Conservation (phyloP, 805 yeast species). For the Wickerhamomyces hampshirensis region DNA sequence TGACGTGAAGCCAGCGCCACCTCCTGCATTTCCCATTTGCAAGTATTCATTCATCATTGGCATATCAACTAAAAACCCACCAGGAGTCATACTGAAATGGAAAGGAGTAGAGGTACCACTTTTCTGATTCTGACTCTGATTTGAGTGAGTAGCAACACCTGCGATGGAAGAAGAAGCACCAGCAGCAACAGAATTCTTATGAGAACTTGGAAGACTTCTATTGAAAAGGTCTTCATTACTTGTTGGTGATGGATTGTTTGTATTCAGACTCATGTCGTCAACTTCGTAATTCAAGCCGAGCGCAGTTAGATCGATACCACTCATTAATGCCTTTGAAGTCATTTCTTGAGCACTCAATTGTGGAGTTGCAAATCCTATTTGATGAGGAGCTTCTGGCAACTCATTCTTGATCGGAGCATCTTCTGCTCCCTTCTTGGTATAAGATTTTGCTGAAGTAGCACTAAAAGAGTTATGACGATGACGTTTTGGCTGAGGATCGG, state of each 20-base stretch:
- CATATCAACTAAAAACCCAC: conserved; percentile 26
- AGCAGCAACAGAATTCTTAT: neutral
- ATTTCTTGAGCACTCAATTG: conserved; percentile 53
- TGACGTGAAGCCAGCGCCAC: conserved; percentile 34
- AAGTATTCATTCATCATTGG: conserved; percentile 35
- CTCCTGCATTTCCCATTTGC: conserved; percentile 35
- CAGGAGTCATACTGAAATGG: conserved; percentile 22
- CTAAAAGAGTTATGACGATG: conserved; percentile 41
- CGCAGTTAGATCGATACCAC: conserved; percentile 34
- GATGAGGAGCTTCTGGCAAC: conserved; percentile 49
- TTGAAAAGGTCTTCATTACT: neutral
- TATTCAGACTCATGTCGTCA: conserved; percentile 18
- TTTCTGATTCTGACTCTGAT: neutral
- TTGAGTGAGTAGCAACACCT: too few relatives aligned
- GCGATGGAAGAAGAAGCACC: too few relatives aligned
- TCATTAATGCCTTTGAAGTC: conserved; percentile 27
- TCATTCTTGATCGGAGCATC: conserved; percentile 7
- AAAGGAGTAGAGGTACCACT: conserved; percentile 16
- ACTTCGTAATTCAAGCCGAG: conserved; percentile 29
- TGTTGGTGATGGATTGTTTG: conserved; percentile 13
- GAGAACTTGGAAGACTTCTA: neutral
- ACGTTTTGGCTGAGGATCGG: conserved; percentile 17
- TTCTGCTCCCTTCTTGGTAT: conserved; percentile 18
- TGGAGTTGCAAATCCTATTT: conserved; percentile 80
- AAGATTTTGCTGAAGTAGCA: conserved; percentile 37